Conservation (phyloP, 345 rosid genomes). For the Fremontodendron californicum region DNA sequence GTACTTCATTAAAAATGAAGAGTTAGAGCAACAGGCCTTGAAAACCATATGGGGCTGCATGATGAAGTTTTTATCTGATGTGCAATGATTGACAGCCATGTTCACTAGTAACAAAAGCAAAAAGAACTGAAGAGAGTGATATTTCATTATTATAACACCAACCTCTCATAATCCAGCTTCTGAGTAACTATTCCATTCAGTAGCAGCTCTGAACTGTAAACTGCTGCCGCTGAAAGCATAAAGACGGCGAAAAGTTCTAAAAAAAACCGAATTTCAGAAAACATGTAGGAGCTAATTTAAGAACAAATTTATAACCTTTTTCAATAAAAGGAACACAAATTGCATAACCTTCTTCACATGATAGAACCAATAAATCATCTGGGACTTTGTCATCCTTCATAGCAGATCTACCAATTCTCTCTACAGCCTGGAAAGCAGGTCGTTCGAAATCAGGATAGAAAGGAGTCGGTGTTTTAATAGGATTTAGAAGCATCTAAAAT, state of each 20-base stretch:
- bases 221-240: constrained; percentile 53
- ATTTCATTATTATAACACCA: background rate
- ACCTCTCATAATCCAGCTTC: constrained; percentile 88
- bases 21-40: no score
- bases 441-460: constrained; percentile 16
- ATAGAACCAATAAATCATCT: constrained; percentile 64
- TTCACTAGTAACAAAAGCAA: background rate
- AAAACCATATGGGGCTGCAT: background rate
- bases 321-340: constrained; percentile 64
- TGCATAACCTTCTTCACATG: constrained; percentile 74
- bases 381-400: constrained; percentile 48
- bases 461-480: background rate
- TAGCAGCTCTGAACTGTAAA: constrained; percentile 81
- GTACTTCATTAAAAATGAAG: no score
- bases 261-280: background rate
- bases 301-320: constrained; percentile 44
- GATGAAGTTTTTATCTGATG: background rate
- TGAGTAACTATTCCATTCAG: constrained; percentile 85
- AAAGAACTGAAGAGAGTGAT: background rate
- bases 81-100: background rate
- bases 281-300: background rate
- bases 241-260: background rate
- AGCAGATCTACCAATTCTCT: constrained; percentile 73
- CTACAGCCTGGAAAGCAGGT: constrained; percentile 47
- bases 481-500: background rate